phyloP scores from a whole-genome alignment of 352 stramenopile genomes.

The Blastocystis sp. region DNA sequence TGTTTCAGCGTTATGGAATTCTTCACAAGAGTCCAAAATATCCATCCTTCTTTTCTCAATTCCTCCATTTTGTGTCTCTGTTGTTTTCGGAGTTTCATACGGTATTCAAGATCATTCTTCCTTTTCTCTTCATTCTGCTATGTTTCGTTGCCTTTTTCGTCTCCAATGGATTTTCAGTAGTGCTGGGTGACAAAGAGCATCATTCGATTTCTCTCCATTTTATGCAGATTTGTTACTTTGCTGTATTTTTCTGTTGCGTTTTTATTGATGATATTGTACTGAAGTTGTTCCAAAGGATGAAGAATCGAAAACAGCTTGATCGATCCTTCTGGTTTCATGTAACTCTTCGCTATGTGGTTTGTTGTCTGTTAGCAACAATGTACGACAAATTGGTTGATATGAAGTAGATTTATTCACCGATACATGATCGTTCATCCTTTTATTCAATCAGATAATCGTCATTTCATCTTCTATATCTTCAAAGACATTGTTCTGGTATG shows the following conservation, averaged over 20 bases:
- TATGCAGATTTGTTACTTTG: slow-evolving; percentile 48
- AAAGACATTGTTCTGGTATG: slow-evolving; percentile 17
- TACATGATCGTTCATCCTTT: slow-evolving; percentile 23
- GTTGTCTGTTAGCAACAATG: not conserved
- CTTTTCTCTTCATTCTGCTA: not conserved
- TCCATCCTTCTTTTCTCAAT: not conserved
- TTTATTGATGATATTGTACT: slow-evolving; percentile 35
- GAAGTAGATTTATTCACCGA: not conserved
- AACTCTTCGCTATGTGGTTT: not conserved
- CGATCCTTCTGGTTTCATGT: not conserved
- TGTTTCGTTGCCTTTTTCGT: slow-evolving; percentile 25
- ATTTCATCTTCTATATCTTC: slow-evolving; percentile 37
- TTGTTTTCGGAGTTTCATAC: not conserved
- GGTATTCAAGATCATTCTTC: not conserved
- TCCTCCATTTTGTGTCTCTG: not conserved
- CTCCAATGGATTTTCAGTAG: slow-evolving; percentile 20
- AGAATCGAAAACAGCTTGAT: not conserved
- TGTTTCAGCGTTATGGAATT: slow-evolving; percentile 11
- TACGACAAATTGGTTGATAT: not conserved
- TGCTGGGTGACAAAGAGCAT: slow-evolving; percentile 24
- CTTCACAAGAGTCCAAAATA: not conserved
- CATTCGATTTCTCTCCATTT: slow-evolving; percentile 29
- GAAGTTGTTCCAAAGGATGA: not conserved
- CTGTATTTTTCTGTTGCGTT: slow-evolving; percentile 18
- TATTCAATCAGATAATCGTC: slow-evolving; percentile 39